Evolutionary conservation across 345 rosid species (phyloP).

Genomic region (Rhizophora apiculata): DNA sequence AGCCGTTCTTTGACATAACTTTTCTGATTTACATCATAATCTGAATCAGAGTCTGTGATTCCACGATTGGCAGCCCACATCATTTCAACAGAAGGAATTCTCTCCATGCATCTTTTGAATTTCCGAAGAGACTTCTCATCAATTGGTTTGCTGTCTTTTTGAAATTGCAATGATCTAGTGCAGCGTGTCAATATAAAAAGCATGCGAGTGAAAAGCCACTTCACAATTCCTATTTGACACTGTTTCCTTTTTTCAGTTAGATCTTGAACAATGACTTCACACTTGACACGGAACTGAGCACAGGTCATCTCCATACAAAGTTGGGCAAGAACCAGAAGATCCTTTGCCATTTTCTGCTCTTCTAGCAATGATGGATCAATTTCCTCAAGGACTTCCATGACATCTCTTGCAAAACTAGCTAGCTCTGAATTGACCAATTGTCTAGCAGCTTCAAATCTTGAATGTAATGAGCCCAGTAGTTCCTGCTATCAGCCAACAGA

Average conservation of each 20-base stretch:
- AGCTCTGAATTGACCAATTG: conserved; percentile 59
- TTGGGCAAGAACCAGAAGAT: conserved; percentile 52
- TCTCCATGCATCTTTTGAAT: conserved; percentile 70
- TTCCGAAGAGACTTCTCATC: conserved; percentile 59
- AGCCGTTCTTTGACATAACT: conserved; percentile 24
- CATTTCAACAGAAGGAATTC: conserved; percentile 67
- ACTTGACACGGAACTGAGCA: conserved; percentile 54
- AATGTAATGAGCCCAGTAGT: conserved; percentile 60
- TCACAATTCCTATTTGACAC: conserved; percentile 59
- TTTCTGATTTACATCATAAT: conserved; percentile 30
- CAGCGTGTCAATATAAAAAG: conserved; percentile 76
- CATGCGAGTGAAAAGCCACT: conserved; percentile 70
- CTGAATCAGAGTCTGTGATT: conserved; percentile 38
- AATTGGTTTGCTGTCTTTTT: conserved; percentile 64
- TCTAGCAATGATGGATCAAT: conserved; percentile 48
- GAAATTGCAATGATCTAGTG: conserved; percentile 71
- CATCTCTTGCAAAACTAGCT: conserved; percentile 50
- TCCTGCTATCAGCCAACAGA: conserved; percentile 41
- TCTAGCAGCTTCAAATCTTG: conserved; percentile 72
- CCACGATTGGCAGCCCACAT: conserved; percentile 47
- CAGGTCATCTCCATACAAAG: conserved; percentile 58
- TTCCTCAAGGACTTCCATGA: conserved; percentile 50
- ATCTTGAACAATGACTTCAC: conserved; percentile 68
- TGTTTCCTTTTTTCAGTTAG: conserved; percentile 64
- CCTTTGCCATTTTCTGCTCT: conserved; percentile 52